Evolutionary conservation across 768 basidiomycete genomes (phyloP).

Genomic region (Russula vinacea): DNA sequence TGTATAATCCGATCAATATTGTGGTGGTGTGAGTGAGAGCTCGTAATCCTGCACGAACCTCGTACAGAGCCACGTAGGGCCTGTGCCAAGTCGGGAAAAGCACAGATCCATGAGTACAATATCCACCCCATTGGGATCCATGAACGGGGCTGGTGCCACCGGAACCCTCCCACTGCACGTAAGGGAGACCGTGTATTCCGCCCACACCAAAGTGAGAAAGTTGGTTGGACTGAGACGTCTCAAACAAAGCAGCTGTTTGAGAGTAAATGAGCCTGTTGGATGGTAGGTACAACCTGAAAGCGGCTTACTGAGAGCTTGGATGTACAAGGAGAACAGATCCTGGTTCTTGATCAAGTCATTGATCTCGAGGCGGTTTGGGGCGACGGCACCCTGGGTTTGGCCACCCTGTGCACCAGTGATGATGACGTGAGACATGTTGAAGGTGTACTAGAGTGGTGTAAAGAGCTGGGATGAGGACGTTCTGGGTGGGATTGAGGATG

Average conservation of each 20-base stretch:
- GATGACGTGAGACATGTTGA: constrained; percentile 12
- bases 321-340: constrained; percentile 49
- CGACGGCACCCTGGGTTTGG: neutral
- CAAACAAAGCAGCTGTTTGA: constrained; percentile 36
- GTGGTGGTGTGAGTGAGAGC: neutral
- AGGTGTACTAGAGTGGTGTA: neutral
- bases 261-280: neutral
- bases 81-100: constrained; percentile 58
- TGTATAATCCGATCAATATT: constrained; percentile 28
- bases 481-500: neutral
- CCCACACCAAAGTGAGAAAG: constrained; percentile 46
- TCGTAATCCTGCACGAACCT: neutral
- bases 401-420: constrained; percentile 13
- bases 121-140: constrained; percentile 40
- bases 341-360: constrained; percentile 37
- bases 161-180: constrained; percentile 43
- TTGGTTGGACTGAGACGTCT: constrained; percentile 34
- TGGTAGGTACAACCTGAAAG: neutral
- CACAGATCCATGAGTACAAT: constrained; percentile 51
- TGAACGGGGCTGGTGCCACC: constrained; percentile 34
- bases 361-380: constrained; percentile 23
- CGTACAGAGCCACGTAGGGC: constrained; percentile 33
- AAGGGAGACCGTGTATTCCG: constrained; percentile 55
- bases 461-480: neutral
- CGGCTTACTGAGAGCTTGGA: constrained; percentile 48